Evolutionary conservation across 2,329 filamentous ascomycete species (phyloP).

Genomic region (Blastomyces gilchristii): DNA sequence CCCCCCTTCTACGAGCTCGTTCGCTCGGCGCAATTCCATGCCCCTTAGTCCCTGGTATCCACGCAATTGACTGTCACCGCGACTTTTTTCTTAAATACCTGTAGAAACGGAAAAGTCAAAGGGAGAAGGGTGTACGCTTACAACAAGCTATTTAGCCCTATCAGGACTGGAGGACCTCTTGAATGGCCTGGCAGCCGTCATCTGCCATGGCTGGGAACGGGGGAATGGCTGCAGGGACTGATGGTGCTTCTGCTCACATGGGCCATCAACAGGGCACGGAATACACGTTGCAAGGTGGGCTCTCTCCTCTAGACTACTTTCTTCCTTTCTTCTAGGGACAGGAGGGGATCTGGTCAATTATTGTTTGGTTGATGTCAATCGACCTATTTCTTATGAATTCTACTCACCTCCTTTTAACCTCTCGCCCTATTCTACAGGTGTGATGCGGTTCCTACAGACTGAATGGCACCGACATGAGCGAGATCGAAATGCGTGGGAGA

Average conservation of each 20-base stretch:
- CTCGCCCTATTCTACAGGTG: constrained; percentile 47
- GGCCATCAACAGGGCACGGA: constrained; percentile 54
- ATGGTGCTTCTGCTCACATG: constrained; percentile 31
- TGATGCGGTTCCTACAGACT: constrained; percentile 98
- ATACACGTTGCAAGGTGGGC: constrained; percentile 60
- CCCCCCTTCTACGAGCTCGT: neutral
- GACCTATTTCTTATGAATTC: too few relatives aligned
- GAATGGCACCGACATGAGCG: constrained; percentile 99
- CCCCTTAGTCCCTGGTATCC: neutral
- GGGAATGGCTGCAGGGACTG: constrained; percentile 39
- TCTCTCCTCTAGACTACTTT: neutral
- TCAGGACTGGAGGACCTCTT: constrained; percentile 8
- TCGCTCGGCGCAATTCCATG: neutral
- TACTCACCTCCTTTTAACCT: neutral
- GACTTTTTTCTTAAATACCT: neutral
- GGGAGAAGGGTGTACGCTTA: neutral
- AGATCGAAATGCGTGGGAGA: constrained; percentile 97
- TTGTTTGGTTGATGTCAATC: neutral
- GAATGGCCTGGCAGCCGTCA: constrained; percentile 62
- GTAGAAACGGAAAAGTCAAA: neutral
- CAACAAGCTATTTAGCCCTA: neutral
- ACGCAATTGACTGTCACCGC: neutral
- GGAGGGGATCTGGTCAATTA: neutral
- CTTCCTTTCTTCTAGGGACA: neutral
- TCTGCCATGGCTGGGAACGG: constrained; percentile 51